phyloP scores from a whole-genome alignment of 306 rosid species.

The Trichosanthes cucumerina region DNA sequence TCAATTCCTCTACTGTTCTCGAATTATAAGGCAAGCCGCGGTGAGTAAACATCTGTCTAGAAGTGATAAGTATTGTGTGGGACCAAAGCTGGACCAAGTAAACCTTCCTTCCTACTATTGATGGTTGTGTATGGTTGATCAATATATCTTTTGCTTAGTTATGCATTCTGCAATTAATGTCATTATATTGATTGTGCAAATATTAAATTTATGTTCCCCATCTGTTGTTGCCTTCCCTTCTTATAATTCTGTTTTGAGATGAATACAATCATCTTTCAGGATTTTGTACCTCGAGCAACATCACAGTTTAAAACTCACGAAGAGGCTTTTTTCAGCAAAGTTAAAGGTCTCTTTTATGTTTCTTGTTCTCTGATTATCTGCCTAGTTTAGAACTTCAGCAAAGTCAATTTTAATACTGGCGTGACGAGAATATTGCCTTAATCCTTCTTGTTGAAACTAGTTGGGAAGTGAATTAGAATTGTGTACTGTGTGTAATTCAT shows the following conservation, averaged over 20 bases:
- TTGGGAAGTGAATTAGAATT: background rate
- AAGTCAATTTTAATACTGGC: background rate
- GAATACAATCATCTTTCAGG: slow-evolving; percentile 28
- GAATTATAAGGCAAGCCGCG: too few species aligned
- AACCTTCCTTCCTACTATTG: too few species aligned
- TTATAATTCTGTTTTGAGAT: background rate
- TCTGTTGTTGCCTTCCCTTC: background rate
- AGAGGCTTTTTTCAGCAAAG: slow-evolving; percentile 44
- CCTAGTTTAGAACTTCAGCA: background rate
- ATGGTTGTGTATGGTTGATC: background rate
- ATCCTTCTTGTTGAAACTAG: background rate
- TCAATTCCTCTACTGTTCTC: too few species aligned
- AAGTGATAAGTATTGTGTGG: too few species aligned
- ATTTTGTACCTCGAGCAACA: slow-evolving; percentile 32
- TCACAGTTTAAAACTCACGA: slow-evolving; percentile 45
- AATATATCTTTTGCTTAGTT: background rate
- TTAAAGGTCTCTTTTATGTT: slow-evolving; percentile 38
- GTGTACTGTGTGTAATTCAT: background rate
- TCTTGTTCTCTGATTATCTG: background rate
- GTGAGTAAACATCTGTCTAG: too few species aligned
- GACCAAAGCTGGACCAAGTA: too few species aligned
- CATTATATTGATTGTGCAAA: background rate
- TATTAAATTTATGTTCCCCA: background rate
- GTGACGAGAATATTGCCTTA: background rate
- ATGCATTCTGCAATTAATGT: background rate